These are phyloP conservation scores for Sclerospora graminicola DNA, from an alignment of 352 stramenopile species.

Conservation along the genomic window DNA sequence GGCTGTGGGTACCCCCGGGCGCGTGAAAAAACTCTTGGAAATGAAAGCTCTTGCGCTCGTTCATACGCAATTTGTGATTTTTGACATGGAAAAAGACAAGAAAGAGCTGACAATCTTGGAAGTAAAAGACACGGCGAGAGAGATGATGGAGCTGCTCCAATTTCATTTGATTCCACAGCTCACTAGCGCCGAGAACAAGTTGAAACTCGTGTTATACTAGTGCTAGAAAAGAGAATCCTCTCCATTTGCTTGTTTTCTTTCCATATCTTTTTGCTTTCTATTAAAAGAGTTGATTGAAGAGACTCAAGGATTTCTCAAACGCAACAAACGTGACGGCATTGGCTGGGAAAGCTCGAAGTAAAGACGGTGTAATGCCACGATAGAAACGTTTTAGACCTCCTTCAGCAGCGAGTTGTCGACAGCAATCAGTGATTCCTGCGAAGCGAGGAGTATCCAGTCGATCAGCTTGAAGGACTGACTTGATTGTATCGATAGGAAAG, in stretches of 20 bases:
- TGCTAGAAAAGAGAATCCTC: no score
- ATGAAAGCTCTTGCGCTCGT: constrained; percentile 63
- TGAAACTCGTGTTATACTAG: constrained; percentile 76
- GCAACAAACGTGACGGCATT: constrained; percentile 83
- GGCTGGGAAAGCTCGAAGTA: constrained; percentile 65
- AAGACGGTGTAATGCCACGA: constrained; percentile 64
- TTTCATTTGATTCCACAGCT: constrained; percentile 62
- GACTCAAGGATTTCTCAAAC: constrained; percentile 74
- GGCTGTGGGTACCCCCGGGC: constrained; percentile 64
- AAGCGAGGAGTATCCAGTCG: constrained; percentile 62
- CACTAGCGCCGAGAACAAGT: constrained; percentile 28
- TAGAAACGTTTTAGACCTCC: constrained; percentile 60
- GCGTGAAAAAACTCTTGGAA: constrained; percentile 73
- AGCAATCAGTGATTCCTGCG: constrained; percentile 57
- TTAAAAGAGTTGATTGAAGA: constrained; percentile 64
- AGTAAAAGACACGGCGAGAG: constrained; percentile 74
- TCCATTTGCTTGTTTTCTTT: no score
- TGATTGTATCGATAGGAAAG: constrained; percentile 77
- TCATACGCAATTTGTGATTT: constrained; percentile 67
- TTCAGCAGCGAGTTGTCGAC: constrained; percentile 34
- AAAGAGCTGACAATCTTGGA: constrained; percentile 77
- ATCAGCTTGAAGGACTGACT: constrained; percentile 77
- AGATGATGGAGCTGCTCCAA: constrained; percentile 73
- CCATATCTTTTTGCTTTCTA: no score
- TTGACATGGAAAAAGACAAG: constrained; percentile 86